Percentiles rank a stretch among this genome's conserved stretches.
These are phyloP conservation scores for Penicillium egyptiacum DNA, from an alignment of 495 filamentous ascomycete genomes.

Conservation along the genomic window DNA sequence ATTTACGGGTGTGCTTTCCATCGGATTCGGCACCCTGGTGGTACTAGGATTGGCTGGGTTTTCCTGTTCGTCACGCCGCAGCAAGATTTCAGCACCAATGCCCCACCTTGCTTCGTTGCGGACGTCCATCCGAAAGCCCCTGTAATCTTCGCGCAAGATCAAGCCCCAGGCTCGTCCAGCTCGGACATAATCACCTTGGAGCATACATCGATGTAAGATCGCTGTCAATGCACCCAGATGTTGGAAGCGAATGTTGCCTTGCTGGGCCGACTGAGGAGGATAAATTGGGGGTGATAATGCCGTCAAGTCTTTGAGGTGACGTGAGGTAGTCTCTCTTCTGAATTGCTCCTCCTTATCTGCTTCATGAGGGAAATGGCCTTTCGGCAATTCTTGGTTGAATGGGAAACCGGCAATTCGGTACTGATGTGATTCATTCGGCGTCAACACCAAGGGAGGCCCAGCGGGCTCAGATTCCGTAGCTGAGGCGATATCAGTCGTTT, in stretches of 20 bases:
- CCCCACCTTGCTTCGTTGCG: constrained; percentile 61
- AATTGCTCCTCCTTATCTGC: constrained; percentile 19
- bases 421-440: constrained; percentile 48
- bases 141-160: constrained; percentile 56
- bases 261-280: constrained; percentile 38
- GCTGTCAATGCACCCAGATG: constrained; percentile 61
- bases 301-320: constrained; percentile 26
- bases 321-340: constrained; percentile 14
- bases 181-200: constrained; percentile 59
- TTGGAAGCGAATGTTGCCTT: constrained; percentile 49
- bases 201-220: constrained; percentile 61
- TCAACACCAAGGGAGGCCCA: constrained; percentile 35
- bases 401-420: constrained; percentile 49
- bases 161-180: constrained; percentile 65
- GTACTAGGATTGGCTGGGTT: constrained; percentile 7
- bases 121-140: constrained; percentile 54
- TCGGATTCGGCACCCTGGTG: not conserved
- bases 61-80: constrained; percentile 43
- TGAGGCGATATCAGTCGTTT: constrained; percentile 40
- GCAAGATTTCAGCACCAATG: constrained; percentile 67
- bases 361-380: constrained; percentile 46
- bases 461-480: constrained; percentile 25
- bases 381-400: constrained; percentile 44
- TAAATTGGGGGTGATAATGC: constrained; percentile 36
- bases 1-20: constrained; percentile 11